These are phyloP conservation scores for Lindgomyces ingoldianus DNA, from an alignment of 495 filamentous ascomycete genomes.

Conservation along the genomic window DNA sequence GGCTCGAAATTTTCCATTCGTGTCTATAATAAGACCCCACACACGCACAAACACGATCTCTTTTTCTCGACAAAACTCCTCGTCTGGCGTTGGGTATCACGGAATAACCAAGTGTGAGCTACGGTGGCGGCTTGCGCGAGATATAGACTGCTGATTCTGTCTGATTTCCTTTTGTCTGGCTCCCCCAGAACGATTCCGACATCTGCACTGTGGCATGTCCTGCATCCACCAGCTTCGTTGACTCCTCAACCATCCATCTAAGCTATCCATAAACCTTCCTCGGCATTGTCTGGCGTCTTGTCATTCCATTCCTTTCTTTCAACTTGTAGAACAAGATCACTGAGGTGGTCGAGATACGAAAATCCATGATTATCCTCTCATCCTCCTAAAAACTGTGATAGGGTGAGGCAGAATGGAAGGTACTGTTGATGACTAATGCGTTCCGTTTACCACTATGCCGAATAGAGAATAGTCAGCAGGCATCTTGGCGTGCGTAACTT, in stretches of 20 bases:
- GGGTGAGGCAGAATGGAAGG: too few relatives aligned
- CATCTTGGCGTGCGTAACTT: too few relatives aligned
- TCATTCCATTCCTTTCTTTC: neutral
- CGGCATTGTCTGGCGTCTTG: slow-evolving; percentile 14
- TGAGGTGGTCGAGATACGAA: neutral
- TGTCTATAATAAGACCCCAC: slow-evolving; percentile 13
- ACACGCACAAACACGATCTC: too few relatives aligned
- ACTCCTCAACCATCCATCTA: neutral
- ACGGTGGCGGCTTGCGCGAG: neutral
- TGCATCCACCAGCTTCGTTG: neutral
- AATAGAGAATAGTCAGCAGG: too few relatives aligned
- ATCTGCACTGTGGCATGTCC: neutral
- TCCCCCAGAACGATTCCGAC: neutral
- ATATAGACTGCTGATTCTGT: slow-evolving; percentile 7
- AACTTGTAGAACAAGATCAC: neutral
- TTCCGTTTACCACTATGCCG: too few relatives aligned
- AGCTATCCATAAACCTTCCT: neutral
- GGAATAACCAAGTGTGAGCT: slow-evolving; percentile 17
- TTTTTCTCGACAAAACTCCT: neutral
- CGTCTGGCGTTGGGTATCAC: slow-evolving; percentile 22
- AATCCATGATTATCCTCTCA: neutral
- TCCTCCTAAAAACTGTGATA: too few relatives aligned
- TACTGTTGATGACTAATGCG: too few relatives aligned
- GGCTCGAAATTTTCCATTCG: neutral
- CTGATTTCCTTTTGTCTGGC: neutral